Conservation (phyloP, 2,329 filamentous ascomycete species). For the Emergomyces pasteurianus region DNA sequence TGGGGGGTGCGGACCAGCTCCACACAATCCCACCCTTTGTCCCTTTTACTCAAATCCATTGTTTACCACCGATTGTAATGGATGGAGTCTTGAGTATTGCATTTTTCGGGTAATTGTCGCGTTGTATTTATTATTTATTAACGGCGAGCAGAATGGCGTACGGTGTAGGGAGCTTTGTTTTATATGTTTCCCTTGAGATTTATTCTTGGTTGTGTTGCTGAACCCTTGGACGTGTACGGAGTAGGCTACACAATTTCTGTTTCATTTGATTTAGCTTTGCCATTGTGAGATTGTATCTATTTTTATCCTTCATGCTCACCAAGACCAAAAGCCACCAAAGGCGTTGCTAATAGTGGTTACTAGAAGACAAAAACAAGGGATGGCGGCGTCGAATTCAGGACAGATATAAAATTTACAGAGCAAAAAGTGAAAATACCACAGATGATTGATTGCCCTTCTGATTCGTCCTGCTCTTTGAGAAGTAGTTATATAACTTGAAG, state of each 20-base stretch:
- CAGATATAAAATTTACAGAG: background rate
- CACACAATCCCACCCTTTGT: background rate
- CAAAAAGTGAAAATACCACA: background rate
- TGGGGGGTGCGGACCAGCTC: background rate
- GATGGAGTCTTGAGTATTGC: background rate
- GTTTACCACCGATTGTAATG: background rate
- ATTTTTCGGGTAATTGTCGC: background rate
- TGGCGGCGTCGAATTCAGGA: background rate
- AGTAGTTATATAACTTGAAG: background rate
- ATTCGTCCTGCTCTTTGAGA: background rate
- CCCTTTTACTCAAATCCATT: background rate
- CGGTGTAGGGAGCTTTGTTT: background rate
- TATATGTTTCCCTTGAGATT: background rate
- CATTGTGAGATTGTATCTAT: background rate
- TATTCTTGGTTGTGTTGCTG: background rate
- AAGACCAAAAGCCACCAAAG: background rate
- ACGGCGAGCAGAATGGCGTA: background rate
- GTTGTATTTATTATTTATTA: background rate
- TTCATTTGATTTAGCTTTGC: background rate
- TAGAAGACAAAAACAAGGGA: background rate
- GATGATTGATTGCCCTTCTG: background rate
- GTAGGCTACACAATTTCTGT: background rate
- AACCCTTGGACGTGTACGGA: background rate
- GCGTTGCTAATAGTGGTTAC: background rate
- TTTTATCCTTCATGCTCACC: background rate